A percentile compares a stretch with the other conserved stretches of the same genome.
These are phyloP conservation scores for Lepidium sativum DNA, from an alignment of 345 rosid species.

Conservation along the genomic window DNA sequence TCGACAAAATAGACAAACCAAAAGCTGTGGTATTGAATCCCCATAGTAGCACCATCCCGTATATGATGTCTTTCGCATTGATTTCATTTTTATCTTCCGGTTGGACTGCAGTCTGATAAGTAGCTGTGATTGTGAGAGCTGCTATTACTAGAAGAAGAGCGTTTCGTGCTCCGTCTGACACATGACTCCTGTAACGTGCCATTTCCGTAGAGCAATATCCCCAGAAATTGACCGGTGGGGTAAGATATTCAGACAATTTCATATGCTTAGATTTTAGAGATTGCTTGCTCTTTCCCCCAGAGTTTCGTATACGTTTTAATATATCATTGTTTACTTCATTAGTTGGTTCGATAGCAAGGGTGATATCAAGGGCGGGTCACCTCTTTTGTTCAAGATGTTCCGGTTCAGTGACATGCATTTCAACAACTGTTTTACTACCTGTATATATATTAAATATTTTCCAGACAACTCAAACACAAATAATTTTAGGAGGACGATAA, in stretches of 20 bases:
- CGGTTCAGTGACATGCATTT: neutral
- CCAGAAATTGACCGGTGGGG: neutral
- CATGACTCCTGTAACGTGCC: neutral
- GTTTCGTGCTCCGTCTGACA: neutral
- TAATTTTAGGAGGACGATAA: too few relatives aligned
- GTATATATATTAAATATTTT: neutral
- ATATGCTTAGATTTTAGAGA: neutral
- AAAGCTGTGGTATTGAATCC: slow-evolving; percentile 1
- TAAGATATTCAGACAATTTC: neutral
- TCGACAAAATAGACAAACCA: neutral
- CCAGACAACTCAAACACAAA: neutral
- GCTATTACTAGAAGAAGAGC: slow-evolving; percentile 13
- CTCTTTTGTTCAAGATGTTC: neutral
- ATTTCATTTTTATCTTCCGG: neutral
- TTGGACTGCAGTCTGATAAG: neutral
- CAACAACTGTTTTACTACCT: slow-evolving; percentile 10
- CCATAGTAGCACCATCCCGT: neutral
- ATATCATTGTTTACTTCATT: too few relatives aligned
- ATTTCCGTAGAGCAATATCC: neutral
- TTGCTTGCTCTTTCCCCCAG: neutral
- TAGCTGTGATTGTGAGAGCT: neutral
- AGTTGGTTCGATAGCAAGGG: too few relatives aligned
- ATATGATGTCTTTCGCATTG: too few relatives aligned
- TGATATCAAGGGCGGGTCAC: neutral
- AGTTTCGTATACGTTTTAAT: neutral